phyloP scores from a whole-genome alignment of 2,329 filamentous ascomycete genomes.

The Xylariaceae sp. region DNA sequence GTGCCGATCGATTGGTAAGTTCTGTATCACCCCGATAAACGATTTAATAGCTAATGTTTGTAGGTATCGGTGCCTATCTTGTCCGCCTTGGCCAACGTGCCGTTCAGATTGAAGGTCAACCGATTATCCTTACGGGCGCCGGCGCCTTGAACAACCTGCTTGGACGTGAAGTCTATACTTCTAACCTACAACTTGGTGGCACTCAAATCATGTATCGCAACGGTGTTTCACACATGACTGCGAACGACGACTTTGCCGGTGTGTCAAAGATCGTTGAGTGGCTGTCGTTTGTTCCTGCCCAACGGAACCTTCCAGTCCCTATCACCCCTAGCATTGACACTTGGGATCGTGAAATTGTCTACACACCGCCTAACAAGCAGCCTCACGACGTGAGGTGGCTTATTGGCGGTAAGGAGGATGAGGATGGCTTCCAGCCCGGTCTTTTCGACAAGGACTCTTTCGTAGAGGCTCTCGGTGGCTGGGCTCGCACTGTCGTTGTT shows the following conservation, averaged over 20 bases:
- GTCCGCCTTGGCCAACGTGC: slow-evolving; percentile 98
- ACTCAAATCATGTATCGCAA: slow-evolving; percentile 99
- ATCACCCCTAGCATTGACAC: slow-evolving; percentile 83
- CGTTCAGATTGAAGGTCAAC: slow-evolving; percentile 98
- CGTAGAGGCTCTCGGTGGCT: slow-evolving; percentile 93
- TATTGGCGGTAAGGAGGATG: slow-evolving; percentile 86
- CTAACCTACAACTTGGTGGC: slow-evolving; percentile 97
- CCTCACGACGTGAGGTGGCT: slow-evolving; percentile 93
- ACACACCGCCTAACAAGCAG: slow-evolving; percentile 81
- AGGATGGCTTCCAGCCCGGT: slow-evolving; percentile 85
- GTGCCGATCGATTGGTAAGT: slow-evolving; percentile 90
- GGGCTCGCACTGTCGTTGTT: slow-evolving; percentile 95
- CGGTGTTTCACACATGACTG: slow-evolving; percentile 98
- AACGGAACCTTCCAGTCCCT: slow-evolving; percentile 91
- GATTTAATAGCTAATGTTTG: slow-evolving; percentile 42
- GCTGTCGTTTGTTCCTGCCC: slow-evolving; percentile 96
- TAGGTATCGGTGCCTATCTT: slow-evolving; percentile 95
- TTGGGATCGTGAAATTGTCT: slow-evolving; percentile 93
- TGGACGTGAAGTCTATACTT: slow-evolving; percentile 97
- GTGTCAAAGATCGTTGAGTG: slow-evolving; percentile 97
- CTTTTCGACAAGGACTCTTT: slow-evolving; percentile 98
- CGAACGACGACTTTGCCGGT: slow-evolving; percentile 96
- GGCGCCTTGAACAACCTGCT: slow-evolving; percentile 98
- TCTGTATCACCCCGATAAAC: slow-evolving; percentile 20
- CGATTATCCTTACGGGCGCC: slow-evolving; percentile 97